These are phyloP conservation scores for Sanghuangporus baumii DNA, from an alignment of 1,284 basidiomycete genomes.

Conservation along the genomic window DNA sequence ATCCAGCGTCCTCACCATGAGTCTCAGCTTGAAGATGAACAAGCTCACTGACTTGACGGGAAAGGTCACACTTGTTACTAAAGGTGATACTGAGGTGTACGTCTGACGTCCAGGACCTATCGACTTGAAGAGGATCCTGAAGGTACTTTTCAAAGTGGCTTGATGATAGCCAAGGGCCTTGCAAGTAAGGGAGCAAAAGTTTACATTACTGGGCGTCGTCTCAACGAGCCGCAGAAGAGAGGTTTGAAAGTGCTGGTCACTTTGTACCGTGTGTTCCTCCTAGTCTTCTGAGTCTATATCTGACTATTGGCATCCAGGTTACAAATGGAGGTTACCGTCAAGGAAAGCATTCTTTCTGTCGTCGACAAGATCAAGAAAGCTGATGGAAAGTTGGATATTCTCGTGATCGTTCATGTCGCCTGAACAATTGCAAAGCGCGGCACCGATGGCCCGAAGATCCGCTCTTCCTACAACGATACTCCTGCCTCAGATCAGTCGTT, in stretches of 20 bases:
- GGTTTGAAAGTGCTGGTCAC: constrained; percentile 3
- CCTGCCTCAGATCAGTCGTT: constrained; percentile 12
- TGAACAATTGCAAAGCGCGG: constrained; percentile 20
- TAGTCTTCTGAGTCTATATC: not conserved
- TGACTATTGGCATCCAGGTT: not conserved
- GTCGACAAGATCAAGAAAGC: constrained; percentile 22
- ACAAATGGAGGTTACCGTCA: constrained; percentile 27
- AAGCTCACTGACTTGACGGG: constrained; percentile 17
- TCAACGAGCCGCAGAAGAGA: constrained; percentile 22
- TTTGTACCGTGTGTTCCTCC: not conserved
- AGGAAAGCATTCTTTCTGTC: constrained; percentile 26
- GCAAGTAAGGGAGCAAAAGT: constrained; percentile 40
- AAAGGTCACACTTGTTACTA: constrained; percentile 28
- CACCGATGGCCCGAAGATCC: constrained; percentile 20
- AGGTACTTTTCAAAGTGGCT: constrained; percentile 23
- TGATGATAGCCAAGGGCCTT: constrained; percentile 37
- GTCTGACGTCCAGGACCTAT: not conserved
- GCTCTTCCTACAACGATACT: constrained; percentile 16
- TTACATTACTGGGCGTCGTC: constrained; percentile 33
- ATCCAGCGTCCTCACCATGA: not conserved
- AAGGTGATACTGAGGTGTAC: constrained; percentile 32
- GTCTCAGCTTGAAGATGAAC: constrained; percentile 4
- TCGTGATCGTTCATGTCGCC: constrained; percentile 11
- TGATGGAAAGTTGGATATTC: constrained; percentile 30
- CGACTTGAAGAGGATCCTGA: not conserved